Conservation (phyloP, 129 eudicot species). For the Daucus carota region DNA sequence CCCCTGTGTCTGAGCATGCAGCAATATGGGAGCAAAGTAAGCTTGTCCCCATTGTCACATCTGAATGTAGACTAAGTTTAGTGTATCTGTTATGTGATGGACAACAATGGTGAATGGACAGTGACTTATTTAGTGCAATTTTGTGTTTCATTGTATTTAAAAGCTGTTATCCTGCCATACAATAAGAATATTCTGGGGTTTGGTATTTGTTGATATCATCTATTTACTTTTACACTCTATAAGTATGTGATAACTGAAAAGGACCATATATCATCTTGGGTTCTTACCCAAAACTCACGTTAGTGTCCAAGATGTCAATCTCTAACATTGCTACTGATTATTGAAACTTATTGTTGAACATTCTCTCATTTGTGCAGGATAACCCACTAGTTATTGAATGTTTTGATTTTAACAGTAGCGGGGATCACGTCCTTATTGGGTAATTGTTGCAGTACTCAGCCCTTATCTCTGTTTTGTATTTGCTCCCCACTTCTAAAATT, state of each 20-base stretch:
- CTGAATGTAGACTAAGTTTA: not conserved
- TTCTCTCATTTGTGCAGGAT: conserved; percentile 34
- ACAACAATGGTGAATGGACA: not conserved
- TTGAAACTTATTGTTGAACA: not conserved
- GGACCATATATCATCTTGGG: not conserved
- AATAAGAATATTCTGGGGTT: not conserved
- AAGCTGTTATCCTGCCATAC: not conserved
- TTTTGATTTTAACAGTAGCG: conserved; percentile 83
- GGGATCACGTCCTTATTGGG: conserved; percentile 85
- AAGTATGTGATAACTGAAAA: not conserved
- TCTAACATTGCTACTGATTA: not conserved
- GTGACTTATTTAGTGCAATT: not conserved
- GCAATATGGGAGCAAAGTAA: conserved; percentile 80
- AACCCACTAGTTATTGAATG: conserved; percentile 85
- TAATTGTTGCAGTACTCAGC: conserved; percentile 20
- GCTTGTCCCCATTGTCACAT: not conserved
- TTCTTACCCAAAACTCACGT: not conserved
- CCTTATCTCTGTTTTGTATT: not conserved
- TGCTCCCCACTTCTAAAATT: not conserved
- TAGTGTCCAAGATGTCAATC: not conserved
- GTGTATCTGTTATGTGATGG: not conserved
- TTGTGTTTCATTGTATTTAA: not conserved
- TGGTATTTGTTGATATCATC: not conserved
- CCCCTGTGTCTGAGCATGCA: conserved; percentile 67
- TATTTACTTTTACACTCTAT: not conserved